These are phyloP conservation scores for Mucor mucedo DNA, from an alignment of 371 early-diverging fungal genomes.

Conservation along the genomic window DNA sequence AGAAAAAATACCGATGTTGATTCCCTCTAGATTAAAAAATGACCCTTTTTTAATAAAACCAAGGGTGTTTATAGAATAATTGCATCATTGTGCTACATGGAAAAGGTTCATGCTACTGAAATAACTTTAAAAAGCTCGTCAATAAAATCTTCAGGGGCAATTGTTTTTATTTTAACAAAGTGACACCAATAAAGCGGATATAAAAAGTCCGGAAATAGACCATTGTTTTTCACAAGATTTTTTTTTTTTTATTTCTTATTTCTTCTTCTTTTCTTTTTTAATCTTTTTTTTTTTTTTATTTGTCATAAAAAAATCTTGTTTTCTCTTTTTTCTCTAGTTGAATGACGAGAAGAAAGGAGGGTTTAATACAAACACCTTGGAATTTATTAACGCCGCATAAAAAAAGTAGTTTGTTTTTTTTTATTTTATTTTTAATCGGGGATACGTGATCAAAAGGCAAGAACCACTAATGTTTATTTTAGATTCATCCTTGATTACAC, in stretches of 20 bases:
- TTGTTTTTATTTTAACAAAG: conserved; percentile 2
- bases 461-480: not conserved
- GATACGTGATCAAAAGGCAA: not conserved
- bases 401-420: conserved; percentile 3
- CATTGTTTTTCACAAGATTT: conserved; percentile 11
- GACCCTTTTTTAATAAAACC: too few relatives aligned
- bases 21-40: too few relatives aligned
- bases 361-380: conserved; percentile 20
- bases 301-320: not conserved
- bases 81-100: too few relatives aligned
- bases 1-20: too few relatives aligned
- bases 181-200: conserved; percentile 14
- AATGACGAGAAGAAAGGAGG: conserved; percentile 26
- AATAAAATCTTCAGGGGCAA: conserved; percentile 15
- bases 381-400: conserved; percentile 15
- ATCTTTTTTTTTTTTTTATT: conserved; percentile 7
- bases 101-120: too few relatives aligned
- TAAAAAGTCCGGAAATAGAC: conserved; percentile 24
- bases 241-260: conserved; percentile 13
- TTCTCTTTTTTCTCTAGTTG: not conserved
- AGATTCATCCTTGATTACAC: conserved; percentile 13
- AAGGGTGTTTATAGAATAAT: too few relatives aligned
- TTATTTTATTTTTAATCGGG: not conserved
- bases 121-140: not conserved
- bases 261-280: conserved; percentile 1